Evolutionary conservation across 2,329 filamentous ascomycete genomes (phyloP), one percentile per base, ranked within the genome.

Genomic region (Pseudocercospora cruenta): DNA sequence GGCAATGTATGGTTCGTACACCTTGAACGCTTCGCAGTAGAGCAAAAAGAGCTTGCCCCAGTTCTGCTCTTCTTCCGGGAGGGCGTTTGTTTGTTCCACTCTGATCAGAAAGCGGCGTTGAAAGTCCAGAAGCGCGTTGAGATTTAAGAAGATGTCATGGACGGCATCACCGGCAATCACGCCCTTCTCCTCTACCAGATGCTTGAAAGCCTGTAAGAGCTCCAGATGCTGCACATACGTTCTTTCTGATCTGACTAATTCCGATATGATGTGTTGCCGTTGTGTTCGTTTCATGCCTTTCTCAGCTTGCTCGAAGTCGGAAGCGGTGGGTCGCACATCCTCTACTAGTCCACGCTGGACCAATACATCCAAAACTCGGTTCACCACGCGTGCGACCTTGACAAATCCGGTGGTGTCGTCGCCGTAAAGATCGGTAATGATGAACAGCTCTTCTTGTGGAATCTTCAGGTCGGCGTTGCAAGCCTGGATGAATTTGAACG

Each of bases 191-290:
- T 97, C 93, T 63, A 98, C 84, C 24, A 90, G 88, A 80, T 92
- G 94, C 81, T 97, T 98, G 76, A 98, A 86, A 58, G 94, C 90
- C 78, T 98, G 93, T 39, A 99, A 80, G 72, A 97, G 94, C 78
- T 98, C 94, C 61, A 99, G 82, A 82, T 99, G 95, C 78, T 98
- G 94, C 3, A 98, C 95, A 73, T 99, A 99, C 80, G 97, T 97
- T 69, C 95, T 90, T 80, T 99, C 95, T 1, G 94, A 98, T 73
- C 94, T 92, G 63, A 99, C 91, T 55, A 99, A 82, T 80, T 99
- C 95, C 75, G 91, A 89, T 51, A 99, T 87, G 67, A 98, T 93
- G 78, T 97, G 91, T 74, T 97, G 92, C 71, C 93, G 90, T 77
- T 92, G 87, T 1, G 88, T 88, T 63, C 89, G 87, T 57, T 90